Percentiles rank a stretch among this genome's conserved stretches.
These are phyloP conservation scores for Puccinellia tenuiflora DNA, from an alignment of 176 grass and related monocot species.

Conservation along the genomic window DNA sequence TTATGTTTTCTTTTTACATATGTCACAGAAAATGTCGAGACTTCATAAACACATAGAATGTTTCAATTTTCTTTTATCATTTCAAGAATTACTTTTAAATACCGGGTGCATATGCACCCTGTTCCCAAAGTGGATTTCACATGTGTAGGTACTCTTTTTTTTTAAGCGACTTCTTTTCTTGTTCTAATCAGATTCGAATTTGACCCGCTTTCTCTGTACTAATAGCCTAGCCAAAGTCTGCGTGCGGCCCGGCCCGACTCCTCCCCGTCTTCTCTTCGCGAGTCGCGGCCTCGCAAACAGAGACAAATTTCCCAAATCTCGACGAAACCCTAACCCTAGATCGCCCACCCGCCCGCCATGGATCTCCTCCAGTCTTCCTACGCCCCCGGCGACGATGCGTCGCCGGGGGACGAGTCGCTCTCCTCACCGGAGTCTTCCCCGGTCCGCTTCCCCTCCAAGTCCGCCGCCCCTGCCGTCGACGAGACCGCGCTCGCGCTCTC, in stretches of 20 bases:
- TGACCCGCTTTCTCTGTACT: neutral
- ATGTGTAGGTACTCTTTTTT: too few relatives aligned
- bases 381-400: conserved; percentile 13
- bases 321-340: conserved; percentile 37
- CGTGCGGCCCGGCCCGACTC: neutral
- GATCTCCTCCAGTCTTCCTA: conserved; percentile 80
- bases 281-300: neutral
- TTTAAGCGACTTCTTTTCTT: neutral
- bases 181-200: neutral
- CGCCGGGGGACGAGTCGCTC: conserved; percentile 9
- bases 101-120: too few relatives aligned
- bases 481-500: conserved; percentile 87
- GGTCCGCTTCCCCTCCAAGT: conserved; percentile 58
- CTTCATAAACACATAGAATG: too few relatives aligned
- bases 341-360: conserved; percentile 33
- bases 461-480: conserved; percentile 73
- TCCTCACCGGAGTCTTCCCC: conserved; percentile 81
- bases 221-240: neutral
- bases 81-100: too few relatives aligned
- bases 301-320: neutral
- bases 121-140: too few relatives aligned
- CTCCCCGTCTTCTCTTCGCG: neutral
- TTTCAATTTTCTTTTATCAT: too few relatives aligned
- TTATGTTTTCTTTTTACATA: too few relatives aligned
- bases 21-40: too few relatives aligned